Evolutionary conservation across 345 rosid species (phyloP).

Genomic region (Eucalyptus pumila): DNA sequence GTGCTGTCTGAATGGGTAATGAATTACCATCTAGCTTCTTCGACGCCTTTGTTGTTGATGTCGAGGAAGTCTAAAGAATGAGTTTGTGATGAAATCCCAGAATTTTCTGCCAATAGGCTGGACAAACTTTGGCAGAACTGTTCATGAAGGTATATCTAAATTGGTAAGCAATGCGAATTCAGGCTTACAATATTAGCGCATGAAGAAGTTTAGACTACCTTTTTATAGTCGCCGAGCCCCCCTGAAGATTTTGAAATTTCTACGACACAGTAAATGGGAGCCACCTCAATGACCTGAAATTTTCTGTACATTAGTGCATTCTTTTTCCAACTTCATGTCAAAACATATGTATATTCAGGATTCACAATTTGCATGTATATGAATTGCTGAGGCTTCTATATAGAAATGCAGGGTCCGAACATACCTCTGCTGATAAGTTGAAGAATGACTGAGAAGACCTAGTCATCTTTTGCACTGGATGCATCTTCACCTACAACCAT

Average conservation of each 20-base stretch:
- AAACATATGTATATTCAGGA: not conserved
- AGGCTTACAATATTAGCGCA: not conserved
- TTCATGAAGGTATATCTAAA: not conserved
- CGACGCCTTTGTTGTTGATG: not conserved
- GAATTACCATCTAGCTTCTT: conserved; percentile 14
- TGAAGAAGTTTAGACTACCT: conserved; percentile 16
- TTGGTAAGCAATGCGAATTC: not conserved
- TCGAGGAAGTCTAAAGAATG: conserved; percentile 1
- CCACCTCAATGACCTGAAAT: conserved; percentile 60
- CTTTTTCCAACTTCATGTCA: not conserved
- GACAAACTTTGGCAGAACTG: conserved; percentile 85
- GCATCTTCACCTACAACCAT: conserved; percentile 53
- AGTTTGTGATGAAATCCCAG: conserved; percentile 6
- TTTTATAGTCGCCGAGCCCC: conserved; percentile 43
- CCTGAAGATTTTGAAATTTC: conserved; percentile 83
- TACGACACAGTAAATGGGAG: conserved; percentile 78
- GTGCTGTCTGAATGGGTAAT: not conserved
- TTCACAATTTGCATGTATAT: not conserved
- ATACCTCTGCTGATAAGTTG: conserved; percentile 77
- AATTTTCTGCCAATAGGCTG: conserved; percentile 36
- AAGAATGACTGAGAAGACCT: conserved; percentile 43
- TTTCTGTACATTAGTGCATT: not conserved
- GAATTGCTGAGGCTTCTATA: not conserved
- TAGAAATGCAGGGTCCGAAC: not conserved
- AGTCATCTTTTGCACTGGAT: conserved; percentile 34